Evolutionary conservation across 2,329 filamentous ascomycete species (phyloP), one percentile per base, ranked within the genome.

Genomic region (Fusarium sp.): DNA sequence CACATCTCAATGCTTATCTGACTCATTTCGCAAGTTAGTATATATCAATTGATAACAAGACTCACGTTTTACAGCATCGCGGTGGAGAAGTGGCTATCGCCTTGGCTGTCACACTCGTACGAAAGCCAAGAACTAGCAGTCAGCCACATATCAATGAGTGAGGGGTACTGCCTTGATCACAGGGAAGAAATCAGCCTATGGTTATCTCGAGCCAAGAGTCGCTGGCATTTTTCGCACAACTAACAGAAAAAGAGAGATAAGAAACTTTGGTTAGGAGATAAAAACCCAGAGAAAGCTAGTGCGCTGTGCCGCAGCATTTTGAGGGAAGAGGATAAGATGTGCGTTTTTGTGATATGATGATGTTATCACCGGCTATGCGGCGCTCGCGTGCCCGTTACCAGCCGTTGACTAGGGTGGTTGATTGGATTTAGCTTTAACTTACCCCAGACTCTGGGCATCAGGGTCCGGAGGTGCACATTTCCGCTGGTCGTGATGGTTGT

Each of bases 81-180:
- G 28, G 44, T 46, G 29, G 28, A 21, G 43, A 12, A n/a, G 16
- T 33, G 20, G 20, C 44, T 28, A 41, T 44, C 49, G 33, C 16
- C 10, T 29, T 11, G 20, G 43, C 46, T 66, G 61, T 41, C 46
- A 48, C 62, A 33, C 61, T 42, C 37, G 16, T 16, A 48, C 26
- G 26, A 53, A 29, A 60, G 62, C 62, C 61, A 65, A 65, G 62
- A 52, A 15, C 57, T 65, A 65, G 62, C 35, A 65, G 29, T 21
- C 44, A 66, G 61, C 62, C 62, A 65, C 62, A 43, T 33, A 21
- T 16, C 12, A 21, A 24, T 24, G 39, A 54, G 23, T 66, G 62
- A 65, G 62, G 62, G 62, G 62, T 65, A 64, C 55, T 8, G 20
- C 57, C 23, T 12, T 57, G 43, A 65, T 65, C 60, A 65, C 39